Percentiles rank a stretch among this genome's conserved stretches.
These are phyloP conservation scores for Ceratobasidium sp. DNA, from an alignment of 1,284 basidiomycete species.

Conservation along the genomic window DNA sequence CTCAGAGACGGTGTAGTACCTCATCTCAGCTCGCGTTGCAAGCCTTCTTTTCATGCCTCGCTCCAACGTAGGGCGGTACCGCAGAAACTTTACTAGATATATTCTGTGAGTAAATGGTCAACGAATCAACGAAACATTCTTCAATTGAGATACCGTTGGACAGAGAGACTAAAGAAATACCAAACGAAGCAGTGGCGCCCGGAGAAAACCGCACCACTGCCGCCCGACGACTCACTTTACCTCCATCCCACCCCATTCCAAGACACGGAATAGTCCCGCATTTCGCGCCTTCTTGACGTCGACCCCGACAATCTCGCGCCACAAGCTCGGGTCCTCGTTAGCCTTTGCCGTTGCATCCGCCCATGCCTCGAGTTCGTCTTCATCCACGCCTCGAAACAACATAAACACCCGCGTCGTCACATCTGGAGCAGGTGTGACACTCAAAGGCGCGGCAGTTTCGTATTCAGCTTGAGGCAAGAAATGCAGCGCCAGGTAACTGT, in stretches of 20 bases:
- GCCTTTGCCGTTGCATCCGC: constrained; percentile 49
- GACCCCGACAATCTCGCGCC: constrained; percentile 54
- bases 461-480: constrained; percentile 63
- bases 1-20: too few species aligned
- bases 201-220: neutral
- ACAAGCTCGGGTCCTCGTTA: constrained; percentile 47
- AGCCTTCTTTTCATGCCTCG: too few species aligned
- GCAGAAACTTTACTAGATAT: too few species aligned
- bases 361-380: constrained; percentile 53
- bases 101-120: too few species aligned
- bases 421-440: constrained; percentile 60
- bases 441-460: constrained; percentile 59
- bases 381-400: constrained; percentile 60
- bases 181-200: too few species aligned
- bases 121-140: too few species aligned
- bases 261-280: constrained; percentile 54
- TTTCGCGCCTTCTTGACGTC: constrained; percentile 50
- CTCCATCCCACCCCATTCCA: constrained; percentile 62
- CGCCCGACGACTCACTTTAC: constrained; percentile 30
- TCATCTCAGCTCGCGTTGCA: too few species aligned
- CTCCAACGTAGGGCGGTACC: too few species aligned
- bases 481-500: constrained; percentile 62
- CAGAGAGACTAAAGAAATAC: too few species aligned
- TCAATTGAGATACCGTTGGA: too few species aligned
- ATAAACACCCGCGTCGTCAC: constrained; percentile 64